These are phyloP conservation scores for Globisporangium middletonii DNA, from an alignment of 352 stramenopile genomes.

Conservation along the genomic window DNA sequence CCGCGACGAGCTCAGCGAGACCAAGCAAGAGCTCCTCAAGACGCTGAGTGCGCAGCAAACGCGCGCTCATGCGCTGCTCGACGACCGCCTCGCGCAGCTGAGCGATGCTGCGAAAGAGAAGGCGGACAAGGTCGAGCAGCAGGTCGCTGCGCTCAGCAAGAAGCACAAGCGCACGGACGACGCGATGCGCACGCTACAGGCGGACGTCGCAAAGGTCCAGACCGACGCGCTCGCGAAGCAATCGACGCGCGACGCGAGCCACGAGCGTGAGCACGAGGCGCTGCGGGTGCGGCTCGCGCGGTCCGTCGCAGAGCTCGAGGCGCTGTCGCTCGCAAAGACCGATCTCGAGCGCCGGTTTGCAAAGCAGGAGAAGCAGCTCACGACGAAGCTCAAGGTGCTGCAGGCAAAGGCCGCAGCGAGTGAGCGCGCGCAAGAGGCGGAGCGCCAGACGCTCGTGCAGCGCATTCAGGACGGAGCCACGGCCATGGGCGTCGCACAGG, in stretches of 20 bases:
- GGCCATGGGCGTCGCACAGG: slow-evolving; percentile 56
- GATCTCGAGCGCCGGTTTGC: slow-evolving; percentile 43
- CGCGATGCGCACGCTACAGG: slow-evolving; percentile 29
- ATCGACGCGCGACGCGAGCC: slow-evolving; percentile 9
- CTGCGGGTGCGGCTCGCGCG: slow-evolving; percentile 46
- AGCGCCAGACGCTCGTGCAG: slow-evolving; percentile 49
- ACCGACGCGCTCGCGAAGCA: slow-evolving; percentile 27
- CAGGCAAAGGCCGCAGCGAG: slow-evolving; percentile 31
- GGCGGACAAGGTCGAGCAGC: slow-evolving; percentile 42
- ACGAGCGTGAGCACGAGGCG: slow-evolving; percentile 30
- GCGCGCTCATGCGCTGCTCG: slow-evolving; percentile 31
- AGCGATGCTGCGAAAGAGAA: slow-evolving; percentile 35
- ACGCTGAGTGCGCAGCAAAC: slow-evolving; percentile 44
- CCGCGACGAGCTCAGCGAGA: slow-evolving; percentile 47
- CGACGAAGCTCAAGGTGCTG: slow-evolving; percentile 48
- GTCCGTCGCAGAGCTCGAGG: slow-evolving; percentile 42
- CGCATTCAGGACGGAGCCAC: slow-evolving; percentile 55
- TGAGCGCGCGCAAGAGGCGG: slow-evolving; percentile 40
- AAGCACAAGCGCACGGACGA: slow-evolving; percentile 63
- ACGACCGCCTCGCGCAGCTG: slow-evolving; percentile 53
- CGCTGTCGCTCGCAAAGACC: slow-evolving; percentile 28
- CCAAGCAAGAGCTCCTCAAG: slow-evolving; percentile 51
- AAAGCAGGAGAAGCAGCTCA: slow-evolving; percentile 42
- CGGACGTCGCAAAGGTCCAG: slow-evolving; percentile 35
- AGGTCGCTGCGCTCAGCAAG: slow-evolving; percentile 39